A percentile compares a stretch with the other conserved stretches of the same genome.
Evolutionary conservation across 495 filamentous ascomycete genomes (phyloP).

Genomic region (Talaromyces stipitatus): DNA sequence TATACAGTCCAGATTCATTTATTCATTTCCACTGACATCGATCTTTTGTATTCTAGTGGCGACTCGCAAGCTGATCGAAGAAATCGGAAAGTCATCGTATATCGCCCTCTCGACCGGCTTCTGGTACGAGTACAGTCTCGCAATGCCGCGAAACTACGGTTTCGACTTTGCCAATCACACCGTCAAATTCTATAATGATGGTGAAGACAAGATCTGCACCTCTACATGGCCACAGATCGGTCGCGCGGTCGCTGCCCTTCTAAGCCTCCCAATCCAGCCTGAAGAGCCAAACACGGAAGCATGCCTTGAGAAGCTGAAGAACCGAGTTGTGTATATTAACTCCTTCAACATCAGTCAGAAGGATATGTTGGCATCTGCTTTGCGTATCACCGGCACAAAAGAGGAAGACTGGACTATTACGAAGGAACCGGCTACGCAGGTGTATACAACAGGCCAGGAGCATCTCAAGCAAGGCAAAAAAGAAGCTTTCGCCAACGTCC

Average conservation of each 20-base stretch:
- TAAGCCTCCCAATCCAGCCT: constrained; percentile 34
- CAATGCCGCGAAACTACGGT: constrained; percentile 21
- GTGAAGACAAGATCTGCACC: constrained; percentile 26
- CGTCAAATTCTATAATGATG: constrained; percentile 42
- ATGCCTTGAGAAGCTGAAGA: constrained; percentile 23
- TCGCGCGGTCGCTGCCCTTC: constrained; percentile 31
- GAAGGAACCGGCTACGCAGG: constrained; percentile 29
- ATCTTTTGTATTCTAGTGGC: background rate
- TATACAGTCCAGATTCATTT: too few species aligned
- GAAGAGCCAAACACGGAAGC: constrained; percentile 33
- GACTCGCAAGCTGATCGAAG: constrained; percentile 25
- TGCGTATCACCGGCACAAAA: constrained; percentile 44
- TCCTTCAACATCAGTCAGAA: constrained; percentile 42
- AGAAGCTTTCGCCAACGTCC: constrained; percentile 37
- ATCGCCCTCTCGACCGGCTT: constrained; percentile 39
- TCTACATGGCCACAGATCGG: constrained; percentile 39
- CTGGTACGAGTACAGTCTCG: constrained; percentile 48
- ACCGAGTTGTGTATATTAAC: constrained; percentile 36
- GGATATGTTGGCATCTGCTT: constrained; percentile 43
- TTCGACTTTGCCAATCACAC: constrained; percentile 33
- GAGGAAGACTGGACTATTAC: constrained; percentile 50
- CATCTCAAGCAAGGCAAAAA: constrained; percentile 31
- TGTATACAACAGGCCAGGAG: constrained; percentile 33
- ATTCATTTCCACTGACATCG: background rate
- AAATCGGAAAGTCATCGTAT: constrained; percentile 37